A percentile compares a stretch with the other conserved stretches of the same genome.
phyloP scores from a whole-genome alignment of 257 asterid species.

The Lycium barbarum region DNA sequence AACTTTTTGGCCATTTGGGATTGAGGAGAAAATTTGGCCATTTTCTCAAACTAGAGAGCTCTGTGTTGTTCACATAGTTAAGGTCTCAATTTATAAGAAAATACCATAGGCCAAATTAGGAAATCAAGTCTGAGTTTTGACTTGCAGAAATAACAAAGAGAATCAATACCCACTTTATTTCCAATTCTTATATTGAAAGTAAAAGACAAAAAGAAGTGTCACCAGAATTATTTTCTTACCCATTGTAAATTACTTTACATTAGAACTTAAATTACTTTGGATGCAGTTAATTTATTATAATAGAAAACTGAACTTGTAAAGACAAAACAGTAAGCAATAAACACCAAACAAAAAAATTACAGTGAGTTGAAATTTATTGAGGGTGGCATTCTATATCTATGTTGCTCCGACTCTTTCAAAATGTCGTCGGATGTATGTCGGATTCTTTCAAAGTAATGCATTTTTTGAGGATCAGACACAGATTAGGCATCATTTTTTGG shows the following conservation, averaged over 20 bases:
- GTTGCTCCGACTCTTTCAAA: no score
- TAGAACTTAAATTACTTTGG: neutral
- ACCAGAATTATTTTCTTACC: neutral
- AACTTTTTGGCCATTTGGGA: neutral
- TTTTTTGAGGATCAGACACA: no score
- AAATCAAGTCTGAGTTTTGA: neutral
- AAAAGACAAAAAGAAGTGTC: neutral
- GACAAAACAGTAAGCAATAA: neutral
- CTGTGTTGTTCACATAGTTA: neutral
- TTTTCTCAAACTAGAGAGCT: neutral
- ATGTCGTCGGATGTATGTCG: no score
- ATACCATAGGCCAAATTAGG: neutral
- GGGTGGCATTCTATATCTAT: no score
- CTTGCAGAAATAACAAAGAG: neutral
- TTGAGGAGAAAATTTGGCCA: neutral
- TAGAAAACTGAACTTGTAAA: neutral
- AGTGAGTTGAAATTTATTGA: no score
- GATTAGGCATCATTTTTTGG: no score
- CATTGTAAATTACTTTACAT: neutral
- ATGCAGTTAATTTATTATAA: neutral
- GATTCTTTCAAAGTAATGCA: no score
- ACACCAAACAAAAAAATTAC: neutral
- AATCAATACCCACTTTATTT: neutral
- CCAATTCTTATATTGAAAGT: no score
- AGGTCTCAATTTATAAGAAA: neutral